Conservation (phyloP, 805 yeast species). For the Kodamaea laetipori region DNA sequence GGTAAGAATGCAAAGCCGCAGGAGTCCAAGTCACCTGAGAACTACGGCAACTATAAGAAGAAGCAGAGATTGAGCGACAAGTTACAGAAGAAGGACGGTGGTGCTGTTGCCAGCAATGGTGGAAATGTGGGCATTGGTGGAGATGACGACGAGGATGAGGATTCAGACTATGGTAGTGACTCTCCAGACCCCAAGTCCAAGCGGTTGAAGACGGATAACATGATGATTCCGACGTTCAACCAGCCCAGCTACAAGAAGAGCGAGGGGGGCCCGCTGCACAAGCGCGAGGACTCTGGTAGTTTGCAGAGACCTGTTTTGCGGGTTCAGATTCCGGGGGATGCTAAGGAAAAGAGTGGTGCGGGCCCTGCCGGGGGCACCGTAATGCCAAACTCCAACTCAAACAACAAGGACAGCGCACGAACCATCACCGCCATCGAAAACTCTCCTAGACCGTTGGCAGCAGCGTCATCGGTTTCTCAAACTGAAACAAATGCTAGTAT, state of each 20-base stretch:
- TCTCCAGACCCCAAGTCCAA: constrained; percentile 41
- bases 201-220: constrained; percentile 22
- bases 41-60: constrained; percentile 62
- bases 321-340: constrained; percentile 60
- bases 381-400: neutral
- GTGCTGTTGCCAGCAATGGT: constrained; percentile 1
- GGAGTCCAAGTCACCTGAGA: constrained; percentile 65
- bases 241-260: constrained; percentile 15
- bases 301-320: constrained; percentile 57
- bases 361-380: neutral
- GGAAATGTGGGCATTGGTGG: constrained; percentile 17
- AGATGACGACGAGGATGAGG: constrained; percentile 25
- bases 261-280: constrained; percentile 12
- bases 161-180: constrained; percentile 38
- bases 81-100: constrained; percentile 14
- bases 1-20: constrained; percentile 34
- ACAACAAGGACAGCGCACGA: constrained; percentile 37
- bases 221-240: constrained; percentile 18
- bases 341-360: constrained; percentile 3
- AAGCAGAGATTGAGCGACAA: constrained; percentile 28
- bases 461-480: neutral
- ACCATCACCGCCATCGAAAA: constrained; percentile 48
- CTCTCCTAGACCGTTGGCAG: constrained; percentile 8
- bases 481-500: neutral
- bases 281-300: constrained; percentile 19